These are phyloP conservation scores for Linnemannia schmuckeri DNA, from an alignment of 192 early-diverging fungal genomes.

Conservation along the genomic window DNA sequence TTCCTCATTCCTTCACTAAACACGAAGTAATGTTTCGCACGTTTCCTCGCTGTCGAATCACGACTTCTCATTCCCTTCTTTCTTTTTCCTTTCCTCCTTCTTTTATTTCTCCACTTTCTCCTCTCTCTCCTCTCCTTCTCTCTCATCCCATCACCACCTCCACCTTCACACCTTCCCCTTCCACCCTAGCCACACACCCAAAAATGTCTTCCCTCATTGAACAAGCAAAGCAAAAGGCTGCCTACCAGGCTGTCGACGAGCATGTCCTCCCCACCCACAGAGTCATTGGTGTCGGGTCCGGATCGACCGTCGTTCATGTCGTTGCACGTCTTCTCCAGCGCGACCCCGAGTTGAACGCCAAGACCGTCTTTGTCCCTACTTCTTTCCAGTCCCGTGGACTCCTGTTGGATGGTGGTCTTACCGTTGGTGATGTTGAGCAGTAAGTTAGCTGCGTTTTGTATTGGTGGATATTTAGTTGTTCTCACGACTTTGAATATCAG, in stretches of 20 bases:
- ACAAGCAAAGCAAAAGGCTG: slow-evolving; percentile 86
- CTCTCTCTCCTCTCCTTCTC: neutral
- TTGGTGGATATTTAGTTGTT: slow-evolving; percentile 1
- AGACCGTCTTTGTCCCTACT: slow-evolving; percentile 91
- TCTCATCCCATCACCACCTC: neutral
- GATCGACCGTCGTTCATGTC: slow-evolving; percentile 90
- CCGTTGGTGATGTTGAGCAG: slow-evolving; percentile 82
- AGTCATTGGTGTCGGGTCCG: slow-evolving; percentile 90
- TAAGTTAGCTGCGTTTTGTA: slow-evolving; percentile 55
- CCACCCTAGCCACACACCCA: neutral
- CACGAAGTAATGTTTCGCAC: neutral
- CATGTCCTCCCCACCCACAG: slow-evolving; percentile 77
- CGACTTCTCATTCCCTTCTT: neutral
- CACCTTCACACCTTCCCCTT: neutral
- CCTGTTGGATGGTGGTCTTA: slow-evolving; percentile 86
- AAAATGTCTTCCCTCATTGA: slow-evolving; percentile 65
- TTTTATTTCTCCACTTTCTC: neutral
- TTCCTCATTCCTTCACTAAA: neutral
- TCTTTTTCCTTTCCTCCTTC: neutral
- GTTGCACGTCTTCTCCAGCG: slow-evolving; percentile 81
- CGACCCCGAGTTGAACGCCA: slow-evolving; percentile 73
- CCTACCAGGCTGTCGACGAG: slow-evolving; percentile 91
- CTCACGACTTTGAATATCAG: neutral
- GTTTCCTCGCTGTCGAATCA: neutral
- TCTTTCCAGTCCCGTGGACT: slow-evolving; percentile 92